Conservation (phyloP, 1,284 basidiomycete genomes). For the Jaminaea rosea region DNA sequence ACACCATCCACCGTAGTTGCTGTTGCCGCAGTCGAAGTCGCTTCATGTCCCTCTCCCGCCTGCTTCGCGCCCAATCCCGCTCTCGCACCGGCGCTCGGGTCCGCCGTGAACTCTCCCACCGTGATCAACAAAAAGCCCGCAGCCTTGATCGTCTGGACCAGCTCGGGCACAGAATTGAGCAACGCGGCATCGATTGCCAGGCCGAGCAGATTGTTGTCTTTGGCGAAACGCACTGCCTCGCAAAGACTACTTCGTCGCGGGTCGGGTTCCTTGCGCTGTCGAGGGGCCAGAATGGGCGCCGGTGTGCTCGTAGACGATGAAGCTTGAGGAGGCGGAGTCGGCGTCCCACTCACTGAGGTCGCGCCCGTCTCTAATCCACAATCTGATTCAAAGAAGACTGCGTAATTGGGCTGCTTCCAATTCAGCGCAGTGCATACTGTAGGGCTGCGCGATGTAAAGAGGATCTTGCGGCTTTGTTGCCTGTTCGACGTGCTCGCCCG, state of each 20-base stretch:
- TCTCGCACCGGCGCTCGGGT: too few relatives aligned
- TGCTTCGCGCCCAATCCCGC: too few relatives aligned
- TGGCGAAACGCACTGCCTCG: slow-evolving; percentile 88
- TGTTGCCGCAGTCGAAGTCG: background rate
- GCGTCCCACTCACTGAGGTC: slow-evolving; percentile 7
- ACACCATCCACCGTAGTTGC: background rate
- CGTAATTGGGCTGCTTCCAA: slow-evolving; percentile 98
- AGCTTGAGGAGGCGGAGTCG: too few relatives aligned
- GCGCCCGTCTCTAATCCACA: slow-evolving; percentile 58
- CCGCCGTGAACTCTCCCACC: slow-evolving; percentile 23
- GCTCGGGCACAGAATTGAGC: slow-evolving; percentile 49
- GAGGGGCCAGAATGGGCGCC: slow-evolving; percentile 33
- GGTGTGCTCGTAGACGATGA: slow-evolving; percentile 4
- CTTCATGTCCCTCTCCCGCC: too few relatives aligned
- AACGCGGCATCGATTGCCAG: slow-evolving; percentile 82
- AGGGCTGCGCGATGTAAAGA: slow-evolving; percentile 38
- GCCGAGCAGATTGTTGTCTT: slow-evolving; percentile 84
- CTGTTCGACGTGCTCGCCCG: slow-evolving; percentile 29
- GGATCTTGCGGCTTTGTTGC: slow-evolving; percentile 34
- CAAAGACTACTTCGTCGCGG: slow-evolving; percentile 63
- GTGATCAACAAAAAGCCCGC: slow-evolving; percentile 41
- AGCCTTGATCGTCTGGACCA: slow-evolving; percentile 40
- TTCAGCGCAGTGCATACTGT: slow-evolving; percentile 63
- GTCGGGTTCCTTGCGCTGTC: slow-evolving; percentile 51
- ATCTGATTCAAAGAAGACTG: slow-evolving; percentile 84